A percentile compares a stretch with the other conserved stretches of the same genome.
phyloP scores from a whole-genome alignment of 441 rosid genomes.

The Melastoma candidum region DNA sequence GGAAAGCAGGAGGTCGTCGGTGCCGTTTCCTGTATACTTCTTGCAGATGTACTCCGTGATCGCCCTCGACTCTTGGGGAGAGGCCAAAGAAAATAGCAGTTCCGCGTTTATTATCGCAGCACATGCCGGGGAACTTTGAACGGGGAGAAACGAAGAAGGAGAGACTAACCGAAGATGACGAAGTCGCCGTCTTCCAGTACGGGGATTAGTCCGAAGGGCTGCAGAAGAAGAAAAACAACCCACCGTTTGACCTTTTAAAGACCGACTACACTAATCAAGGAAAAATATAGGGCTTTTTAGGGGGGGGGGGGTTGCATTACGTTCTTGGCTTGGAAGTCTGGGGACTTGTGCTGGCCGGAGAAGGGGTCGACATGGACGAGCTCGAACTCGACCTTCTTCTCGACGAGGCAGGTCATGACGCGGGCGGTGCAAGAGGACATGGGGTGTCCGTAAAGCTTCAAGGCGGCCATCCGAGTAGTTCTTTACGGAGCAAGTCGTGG shows the following conservation, averaged over 20 bases:
- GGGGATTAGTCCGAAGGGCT: constrained; percentile 79
- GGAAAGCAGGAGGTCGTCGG: constrained; percentile 38
- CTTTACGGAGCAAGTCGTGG: background rate
- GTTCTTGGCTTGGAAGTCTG: constrained; percentile 47
- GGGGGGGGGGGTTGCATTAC: constrained; percentile 19
- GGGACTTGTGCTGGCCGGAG: constrained; percentile 46
- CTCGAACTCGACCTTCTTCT: constrained; percentile 56
- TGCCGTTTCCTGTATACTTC: constrained; percentile 44
- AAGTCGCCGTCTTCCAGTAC: constrained; percentile 68
- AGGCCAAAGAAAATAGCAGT: background rate
- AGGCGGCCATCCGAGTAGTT: constrained; percentile 23
- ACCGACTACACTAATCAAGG: background rate
- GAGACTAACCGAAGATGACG: constrained; percentile 47
- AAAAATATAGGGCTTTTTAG: background rate
- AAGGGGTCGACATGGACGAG: constrained; percentile 46
- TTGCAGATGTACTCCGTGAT: constrained; percentile 53
- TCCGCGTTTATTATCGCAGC: background rate
- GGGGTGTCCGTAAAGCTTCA: constrained; percentile 45
- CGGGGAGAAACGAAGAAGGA: background rate
- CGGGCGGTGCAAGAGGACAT: constrained; percentile 51
- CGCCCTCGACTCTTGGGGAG: constrained; percentile 54
- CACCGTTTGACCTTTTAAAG: background rate
- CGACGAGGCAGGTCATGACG: constrained; percentile 50
- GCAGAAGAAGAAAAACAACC: constrained; percentile 8
- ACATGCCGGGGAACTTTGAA: too few relatives aligned